Conservation (phyloP, 1,139 yeast genomes). For the Saccharomycopsis hybrid region DNA sequence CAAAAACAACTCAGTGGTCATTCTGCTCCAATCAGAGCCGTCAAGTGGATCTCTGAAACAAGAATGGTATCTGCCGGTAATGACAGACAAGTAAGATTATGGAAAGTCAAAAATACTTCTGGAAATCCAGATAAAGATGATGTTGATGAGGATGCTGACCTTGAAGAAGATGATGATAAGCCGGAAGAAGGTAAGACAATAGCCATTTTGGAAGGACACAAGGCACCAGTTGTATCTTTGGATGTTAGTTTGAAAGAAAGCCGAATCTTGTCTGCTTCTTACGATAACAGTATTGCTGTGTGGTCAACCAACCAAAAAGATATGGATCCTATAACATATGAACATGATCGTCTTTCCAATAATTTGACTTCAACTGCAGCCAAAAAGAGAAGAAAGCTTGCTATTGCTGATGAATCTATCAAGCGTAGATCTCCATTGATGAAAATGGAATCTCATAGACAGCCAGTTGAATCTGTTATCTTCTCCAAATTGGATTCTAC, state of each 20-base stretch:
- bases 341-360: slow-evolving; percentile 37
- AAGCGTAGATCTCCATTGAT: slow-evolving; percentile 73
- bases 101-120: slow-evolving; percentile 59
- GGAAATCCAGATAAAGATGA: slow-evolving; percentile 34
- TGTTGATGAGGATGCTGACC: slow-evolving; percentile 31
- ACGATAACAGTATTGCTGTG: slow-evolving; percentile 72
- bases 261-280: slow-evolving; percentile 76
- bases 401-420: slow-evolving; percentile 67
- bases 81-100: slow-evolving; percentile 81
- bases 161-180: slow-evolving; percentile 37
- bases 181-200: slow-evolving; percentile 68
- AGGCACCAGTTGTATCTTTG: not conserved
- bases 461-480: slow-evolving; percentile 79
- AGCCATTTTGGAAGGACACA: slow-evolving; percentile 85
- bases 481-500: slow-evolving; percentile 68
- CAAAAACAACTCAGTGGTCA: slow-evolving; percentile 83
- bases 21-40: slow-evolving; percentile 76
- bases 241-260: slow-evolving; percentile 28
- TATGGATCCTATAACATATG: slow-evolving; percentile 51
- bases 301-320: slow-evolving; percentile 89
- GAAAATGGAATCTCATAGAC: slow-evolving; percentile 67
- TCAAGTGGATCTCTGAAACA: slow-evolving; percentile 68
- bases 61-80: slow-evolving; percentile 81
- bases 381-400: slow-evolving; percentile 81
- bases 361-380: slow-evolving; percentile 61